Evolutionary conservation across 225 moss, liverwort and hornwort genomes (phyloP).

Genomic region (Thuidium tamariscinum): DNA sequence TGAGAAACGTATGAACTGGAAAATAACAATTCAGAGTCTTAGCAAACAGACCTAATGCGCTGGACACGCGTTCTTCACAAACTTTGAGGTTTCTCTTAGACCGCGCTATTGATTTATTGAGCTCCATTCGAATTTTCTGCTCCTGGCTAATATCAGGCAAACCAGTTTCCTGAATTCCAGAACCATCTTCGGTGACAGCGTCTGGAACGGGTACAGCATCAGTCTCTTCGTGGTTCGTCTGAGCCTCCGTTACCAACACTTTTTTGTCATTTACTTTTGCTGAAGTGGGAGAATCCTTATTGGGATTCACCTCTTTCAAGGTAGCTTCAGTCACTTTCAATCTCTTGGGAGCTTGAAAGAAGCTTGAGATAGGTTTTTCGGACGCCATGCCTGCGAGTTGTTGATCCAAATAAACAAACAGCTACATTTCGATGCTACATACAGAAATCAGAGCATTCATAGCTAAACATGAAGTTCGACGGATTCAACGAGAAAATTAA

Average conservation of each 20-base stretch:
- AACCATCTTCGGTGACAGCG: neutral
- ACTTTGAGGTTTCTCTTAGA: conserved; percentile 59
- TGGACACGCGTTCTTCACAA: conserved; percentile 61
- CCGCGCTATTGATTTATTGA: conserved; percentile 63
- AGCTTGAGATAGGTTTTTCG: conserved; percentile 28
- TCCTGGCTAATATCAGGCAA: conserved; percentile 36
- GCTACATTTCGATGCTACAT: neutral
- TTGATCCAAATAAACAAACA: neutral
- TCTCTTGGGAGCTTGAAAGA: conserved; percentile 51
- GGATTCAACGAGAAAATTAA: neutral
- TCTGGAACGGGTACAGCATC: neutral
- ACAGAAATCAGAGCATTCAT: neutral
- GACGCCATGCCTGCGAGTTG: conserved; percentile 15
- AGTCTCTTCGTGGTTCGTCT: neutral
- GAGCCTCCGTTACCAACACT: neutral
- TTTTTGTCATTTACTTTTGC: neutral
- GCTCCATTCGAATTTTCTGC: conserved; percentile 85
- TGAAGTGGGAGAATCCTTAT: neutral
- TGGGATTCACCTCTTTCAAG: conserved; percentile 2
- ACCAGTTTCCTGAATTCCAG: neutral
- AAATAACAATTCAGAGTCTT: neutral
- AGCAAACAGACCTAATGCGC: conserved; percentile 27
- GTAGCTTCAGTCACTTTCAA: conserved; percentile 24
- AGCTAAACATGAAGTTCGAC: neutral
- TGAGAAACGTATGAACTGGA: neutral